phyloP scores from a whole-genome alignment of 106 monocot genomes.

The Phalaenopsis equestris region DNA sequence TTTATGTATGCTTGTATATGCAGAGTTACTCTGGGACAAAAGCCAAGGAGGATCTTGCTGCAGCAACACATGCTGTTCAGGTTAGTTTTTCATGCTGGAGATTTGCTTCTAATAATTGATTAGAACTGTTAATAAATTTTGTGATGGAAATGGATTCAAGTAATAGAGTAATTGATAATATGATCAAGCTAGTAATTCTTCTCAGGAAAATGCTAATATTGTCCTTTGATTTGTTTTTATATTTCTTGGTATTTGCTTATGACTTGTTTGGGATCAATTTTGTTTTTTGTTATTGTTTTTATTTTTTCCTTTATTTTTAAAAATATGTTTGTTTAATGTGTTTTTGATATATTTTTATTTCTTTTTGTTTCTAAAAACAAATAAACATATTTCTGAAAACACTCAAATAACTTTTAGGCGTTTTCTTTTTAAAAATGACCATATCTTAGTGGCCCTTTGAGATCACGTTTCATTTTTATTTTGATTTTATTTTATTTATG shows the following conservation, averaged over 20 bases:
- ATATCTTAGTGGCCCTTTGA: too few species aligned
- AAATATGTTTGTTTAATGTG: too few species aligned
- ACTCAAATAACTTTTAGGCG: too few species aligned
- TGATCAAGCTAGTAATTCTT: background rate
- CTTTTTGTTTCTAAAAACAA: too few species aligned
- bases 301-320: too few species aligned
- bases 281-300: too few species aligned
- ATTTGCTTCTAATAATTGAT: background rate
- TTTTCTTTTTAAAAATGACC: too few species aligned
- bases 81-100: constrained; percentile 17
- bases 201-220: background rate
- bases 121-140: background rate
- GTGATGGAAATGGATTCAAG: background rate
- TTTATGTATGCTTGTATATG: constrained; percentile 1
- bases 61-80: constrained; percentile 97
- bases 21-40: constrained; percentile 97
- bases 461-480: too few species aligned
- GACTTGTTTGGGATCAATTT: too few species aligned
- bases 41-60: constrained; percentile 99
- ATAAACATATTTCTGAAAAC: too few species aligned
- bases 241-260: background rate
- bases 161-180: background rate
- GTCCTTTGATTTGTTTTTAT: background rate
- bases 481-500: too few species aligned
- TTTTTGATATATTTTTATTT: too few species aligned